Base-by-base conservation (phyloP, 257 asterid species). In the Solanum arcanum region DNA sequence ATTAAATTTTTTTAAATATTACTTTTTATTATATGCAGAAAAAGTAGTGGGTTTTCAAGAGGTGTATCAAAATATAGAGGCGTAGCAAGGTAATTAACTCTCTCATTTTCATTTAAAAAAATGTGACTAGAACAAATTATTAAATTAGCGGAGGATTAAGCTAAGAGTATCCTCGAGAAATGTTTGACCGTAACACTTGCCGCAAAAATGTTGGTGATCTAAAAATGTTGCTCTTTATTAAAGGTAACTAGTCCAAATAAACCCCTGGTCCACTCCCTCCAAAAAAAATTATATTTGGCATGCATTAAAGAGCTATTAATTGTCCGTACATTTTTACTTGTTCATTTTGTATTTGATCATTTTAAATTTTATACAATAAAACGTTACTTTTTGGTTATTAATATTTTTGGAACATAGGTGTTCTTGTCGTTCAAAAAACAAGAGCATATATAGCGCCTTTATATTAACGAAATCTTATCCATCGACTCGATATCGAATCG, bases 61-160 rank as follows among this genome's bases (percentile, higher is more conserved):
- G 99, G 99, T 27, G 99, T 97, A 70, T 97, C 99, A 2, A 96
- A 97, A 85, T 97, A 95, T 62, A 94, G 99, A 90, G 99, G 99
- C 11, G 99, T 97, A 1, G 99, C 99, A 27, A 96, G 99, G 99
- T 95, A 92, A 47, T 72, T 41, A 41, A 60, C 29, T 68, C 20
- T 41, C 7, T 84, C 29, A 47, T 64, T 64, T 64, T 64, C 0
- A 64, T 12, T 27, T 2, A 5, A 12, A 66, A 56, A 20, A 6
- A 37, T 37, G 39, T 37, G 39, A 37, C 6, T 37, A 37, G 39
- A 0, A 6, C 39, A 37, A 37, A 37, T 0, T 37, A 37, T 37
- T 37, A 37, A 37, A 37, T 37, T 37, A 37, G 39, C 0, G 39
- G 39, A 6, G 39, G 39, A 37, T 1, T 77, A 3, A 13, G 83